Evolutionary conservation across 1,284 basidiomycete genomes (phyloP).

Genomic region (Porogramme epimiltina): DNA sequence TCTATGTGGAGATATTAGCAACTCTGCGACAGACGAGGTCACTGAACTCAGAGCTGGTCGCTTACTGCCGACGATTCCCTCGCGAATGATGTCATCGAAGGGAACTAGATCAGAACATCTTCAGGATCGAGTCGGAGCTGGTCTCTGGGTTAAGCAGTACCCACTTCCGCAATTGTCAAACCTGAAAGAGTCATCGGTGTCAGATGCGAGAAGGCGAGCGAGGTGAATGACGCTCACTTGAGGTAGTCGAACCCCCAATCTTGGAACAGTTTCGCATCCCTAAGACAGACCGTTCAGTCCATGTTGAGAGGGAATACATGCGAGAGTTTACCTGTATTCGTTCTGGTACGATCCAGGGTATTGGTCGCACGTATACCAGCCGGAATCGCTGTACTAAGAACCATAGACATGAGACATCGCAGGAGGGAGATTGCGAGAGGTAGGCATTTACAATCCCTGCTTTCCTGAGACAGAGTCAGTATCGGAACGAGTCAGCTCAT

Average conservation of each 20-base stretch:
- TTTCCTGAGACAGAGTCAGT: too few relatives aligned
- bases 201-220: too few relatives aligned
- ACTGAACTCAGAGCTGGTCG: neutral
- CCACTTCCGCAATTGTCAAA: conserved; percentile 57
- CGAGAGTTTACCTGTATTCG: conserved; percentile 35
- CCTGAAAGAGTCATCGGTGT: conserved; percentile 28
- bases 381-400: conserved; percentile 50
- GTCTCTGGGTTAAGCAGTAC: conserved; percentile 5
- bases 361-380: conserved; percentile 53
- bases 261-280: conserved; percentile 44
- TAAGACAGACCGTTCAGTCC: too few relatives aligned
- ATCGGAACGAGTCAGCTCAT: too few relatives aligned
- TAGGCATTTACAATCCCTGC: conserved; percentile 37
- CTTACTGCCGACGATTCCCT: conserved; percentile 51
- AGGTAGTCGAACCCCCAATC: conserved; percentile 57
- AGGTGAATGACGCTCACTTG: conserved; percentile 37
- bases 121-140: neutral
- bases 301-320: too few relatives aligned
- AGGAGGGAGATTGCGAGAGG: too few relatives aligned
- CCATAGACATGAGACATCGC: neutral
- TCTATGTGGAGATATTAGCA: conserved; percentile 31
- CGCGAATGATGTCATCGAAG: conserved; percentile 45
- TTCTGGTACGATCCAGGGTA: conserved; percentile 56
- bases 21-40: neutral
- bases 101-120: conserved; percentile 38